Base-by-base conservation (phyloP, 2,329 filamentous ascomycete species). In the Aureobasidium sp. region DNA sequence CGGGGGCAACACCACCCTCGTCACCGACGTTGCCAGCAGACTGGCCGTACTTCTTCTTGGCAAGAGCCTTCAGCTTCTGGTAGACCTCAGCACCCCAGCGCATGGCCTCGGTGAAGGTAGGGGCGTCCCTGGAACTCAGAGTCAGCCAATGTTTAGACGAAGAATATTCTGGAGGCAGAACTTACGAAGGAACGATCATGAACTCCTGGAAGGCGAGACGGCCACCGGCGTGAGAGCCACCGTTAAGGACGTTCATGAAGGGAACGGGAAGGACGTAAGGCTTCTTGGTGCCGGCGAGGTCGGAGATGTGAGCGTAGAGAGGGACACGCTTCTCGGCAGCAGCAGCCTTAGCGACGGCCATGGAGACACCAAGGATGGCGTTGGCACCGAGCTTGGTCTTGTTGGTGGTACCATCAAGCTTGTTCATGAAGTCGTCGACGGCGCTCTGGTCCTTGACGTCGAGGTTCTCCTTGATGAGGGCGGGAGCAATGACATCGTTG, bases 11-110 rank as follows among this genome's bases (percentile, higher is more conserved):
- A 88, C 94, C 94, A 84, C 94, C 94, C 87, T 99, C 94, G 76
- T 99, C 94, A 80, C 94, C 94, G 69, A 99, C 94, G 78, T 99
- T 99, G 78, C 93, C 94, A 69, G 94, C 94, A 67, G 94, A 97
- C 81, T 96, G 93, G 76, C 94, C 94, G 78, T 99, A 99, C 85
- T 90, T 94, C 90, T 97, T 94, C 90, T 97, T 97, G 78, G 94
- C 92, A 66, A 97, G 86, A 72, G 84, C 73, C 89, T 99, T 99
- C 73, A 99, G 89, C 80, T 90, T 89, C 80, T 97, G 93, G 88
- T 99, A 99, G 73, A 97, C 91, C 82, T 99, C 94, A 72, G 93
- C 81, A 78, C 94, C 94, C 81, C 96, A 91, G 77, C 93, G 92
- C 81, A 99, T 87, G 75, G 88, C 94, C 84, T 99, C 94, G 70